Evolutionary conservation across 1,284 basidiomycete species (phyloP).

Genomic region (Trichosporon coremiiforme): DNA sequence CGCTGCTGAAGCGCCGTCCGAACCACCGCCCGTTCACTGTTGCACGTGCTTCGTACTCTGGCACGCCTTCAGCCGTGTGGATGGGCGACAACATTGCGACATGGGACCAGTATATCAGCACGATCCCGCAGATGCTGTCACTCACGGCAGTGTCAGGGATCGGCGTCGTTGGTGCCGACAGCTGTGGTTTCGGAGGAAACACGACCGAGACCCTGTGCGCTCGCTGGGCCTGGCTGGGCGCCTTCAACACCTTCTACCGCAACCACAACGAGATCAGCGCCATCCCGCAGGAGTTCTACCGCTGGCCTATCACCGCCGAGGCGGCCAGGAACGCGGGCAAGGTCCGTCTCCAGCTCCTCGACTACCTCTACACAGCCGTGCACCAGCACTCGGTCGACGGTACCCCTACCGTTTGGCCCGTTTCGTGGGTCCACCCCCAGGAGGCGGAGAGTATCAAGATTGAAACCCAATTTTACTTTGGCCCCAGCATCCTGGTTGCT

Average conservation of each 20-base stretch:
- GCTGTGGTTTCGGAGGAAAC: conserved; percentile 63
- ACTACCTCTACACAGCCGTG: conserved; percentile 72
- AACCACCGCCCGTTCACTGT: conserved; percentile 67
- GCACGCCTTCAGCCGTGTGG: conserved; percentile 63
- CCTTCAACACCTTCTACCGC: conserved; percentile 57
- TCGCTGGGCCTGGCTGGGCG: conserved; percentile 67
- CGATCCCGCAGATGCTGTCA: conserved; percentile 29
- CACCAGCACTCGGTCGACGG: conserved; percentile 59
- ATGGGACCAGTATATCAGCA: conserved; percentile 54
- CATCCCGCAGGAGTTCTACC: conserved; percentile 67
- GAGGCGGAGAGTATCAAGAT: conserved; percentile 67
- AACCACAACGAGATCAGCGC: conserved; percentile 46
- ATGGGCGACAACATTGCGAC: conserved; percentile 68
- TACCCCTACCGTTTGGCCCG: conserved; percentile 66
- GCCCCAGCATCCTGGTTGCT: conserved; percentile 69
- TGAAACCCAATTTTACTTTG: conserved; percentile 72
- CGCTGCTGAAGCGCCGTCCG: conserved; percentile 66
- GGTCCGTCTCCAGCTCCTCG: conserved; percentile 63
- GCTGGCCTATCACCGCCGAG: conserved; percentile 74
- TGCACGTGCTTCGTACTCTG: conserved; percentile 71
- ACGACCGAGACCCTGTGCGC: conserved; percentile 78
- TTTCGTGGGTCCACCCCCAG: conserved; percentile 71
- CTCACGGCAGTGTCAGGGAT: conserved; percentile 29
- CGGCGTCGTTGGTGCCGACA: conserved; percentile 70
- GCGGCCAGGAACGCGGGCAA: conserved; percentile 65